Percentiles rank a stretch among this genome's conserved stretches.
These are phyloP conservation scores for Pulveroboletus sp. DNA, from an alignment of 1,284 basidiomycete genomes.

Conservation along the genomic window DNA sequence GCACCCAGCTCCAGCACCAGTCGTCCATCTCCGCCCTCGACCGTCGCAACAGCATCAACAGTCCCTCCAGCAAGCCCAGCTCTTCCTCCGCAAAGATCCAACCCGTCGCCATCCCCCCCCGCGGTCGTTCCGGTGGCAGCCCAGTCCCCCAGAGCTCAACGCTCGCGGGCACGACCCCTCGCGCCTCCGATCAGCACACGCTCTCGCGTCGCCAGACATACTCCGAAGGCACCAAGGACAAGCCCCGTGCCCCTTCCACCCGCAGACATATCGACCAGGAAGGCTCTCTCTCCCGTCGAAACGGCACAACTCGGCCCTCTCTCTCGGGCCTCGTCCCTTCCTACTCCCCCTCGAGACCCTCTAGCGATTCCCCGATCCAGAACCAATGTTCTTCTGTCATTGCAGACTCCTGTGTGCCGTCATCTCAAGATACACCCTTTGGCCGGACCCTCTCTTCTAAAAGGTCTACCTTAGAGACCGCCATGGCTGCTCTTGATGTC, in stretches of 20 bases:
- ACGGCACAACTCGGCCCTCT: conserved; percentile 46
- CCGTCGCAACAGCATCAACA: conserved; percentile 50
- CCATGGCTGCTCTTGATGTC: conserved; percentile 44
- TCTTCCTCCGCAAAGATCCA: conserved; percentile 36
- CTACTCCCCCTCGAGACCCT: conserved; percentile 30
- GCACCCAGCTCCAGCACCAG: conserved; percentile 29
- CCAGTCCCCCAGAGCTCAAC: conserved; percentile 31
- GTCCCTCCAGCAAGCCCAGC: conserved; percentile 41
- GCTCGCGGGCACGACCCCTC: conserved; percentile 32
- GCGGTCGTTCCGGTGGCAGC: conserved; percentile 37
- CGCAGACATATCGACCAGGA: conserved; percentile 61
- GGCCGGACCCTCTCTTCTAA: conserved; percentile 37
- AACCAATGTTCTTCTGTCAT: conserved; percentile 23
- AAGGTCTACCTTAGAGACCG: conserved; percentile 37
- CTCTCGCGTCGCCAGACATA: conserved; percentile 49
- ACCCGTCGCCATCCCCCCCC: conserved; percentile 34
- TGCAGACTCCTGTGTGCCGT: conserved; percentile 19
- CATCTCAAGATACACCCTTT: conserved; percentile 28
- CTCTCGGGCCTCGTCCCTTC: conserved; percentile 45
- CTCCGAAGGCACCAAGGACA: conserved; percentile 48
- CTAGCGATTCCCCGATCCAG: conserved; percentile 22
- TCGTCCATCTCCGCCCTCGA: conserved; percentile 43
- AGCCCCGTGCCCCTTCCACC: conserved; percentile 56
- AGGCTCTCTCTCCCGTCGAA: conserved; percentile 48
- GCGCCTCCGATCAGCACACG: conserved; percentile 44